Evolutionary conservation across 805 yeast genomes (phyloP).

Genomic region (Saccharomyces eubayanus): DNA sequence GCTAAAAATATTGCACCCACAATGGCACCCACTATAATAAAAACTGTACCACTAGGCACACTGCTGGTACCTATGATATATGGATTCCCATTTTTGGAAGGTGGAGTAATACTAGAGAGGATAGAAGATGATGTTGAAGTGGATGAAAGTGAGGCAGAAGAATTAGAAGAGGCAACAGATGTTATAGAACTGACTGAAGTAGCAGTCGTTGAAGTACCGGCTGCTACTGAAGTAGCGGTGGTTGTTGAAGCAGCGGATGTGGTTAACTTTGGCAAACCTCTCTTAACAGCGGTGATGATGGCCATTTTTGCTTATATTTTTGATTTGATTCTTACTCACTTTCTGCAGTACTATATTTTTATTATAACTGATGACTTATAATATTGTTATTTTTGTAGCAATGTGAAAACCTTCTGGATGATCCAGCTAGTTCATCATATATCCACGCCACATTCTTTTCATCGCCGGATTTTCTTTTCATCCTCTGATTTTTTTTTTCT

Average conservation of each 20-base stretch:
- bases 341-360: too few species aligned
- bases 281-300: conserved; percentile 11
- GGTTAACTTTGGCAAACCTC: conserved; percentile 20
- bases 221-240: too few species aligned
- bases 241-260: neutral
- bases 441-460: neutral
- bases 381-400: neutral
- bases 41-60: conserved; percentile 66
- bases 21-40: conserved; percentile 65
- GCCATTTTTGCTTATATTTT: neutral
- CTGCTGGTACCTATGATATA: conserved; percentile 39
- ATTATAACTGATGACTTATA: neutral
- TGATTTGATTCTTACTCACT: neutral
- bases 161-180: neutral
- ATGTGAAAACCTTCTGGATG: neutral
- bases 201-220: neutral
- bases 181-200: neutral
- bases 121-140: conserved; percentile 16
- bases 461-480: neutral
- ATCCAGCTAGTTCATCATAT: neutral
- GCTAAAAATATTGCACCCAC: conserved; percentile 49
- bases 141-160: conserved; percentile 3
- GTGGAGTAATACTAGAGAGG: conserved; percentile 35
- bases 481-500: neutral
- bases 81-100: conserved; percentile 54